phyloP scores from a whole-genome alignment of 1,284 basidiomycete species.

The Chondrostereum purpureum region DNA sequence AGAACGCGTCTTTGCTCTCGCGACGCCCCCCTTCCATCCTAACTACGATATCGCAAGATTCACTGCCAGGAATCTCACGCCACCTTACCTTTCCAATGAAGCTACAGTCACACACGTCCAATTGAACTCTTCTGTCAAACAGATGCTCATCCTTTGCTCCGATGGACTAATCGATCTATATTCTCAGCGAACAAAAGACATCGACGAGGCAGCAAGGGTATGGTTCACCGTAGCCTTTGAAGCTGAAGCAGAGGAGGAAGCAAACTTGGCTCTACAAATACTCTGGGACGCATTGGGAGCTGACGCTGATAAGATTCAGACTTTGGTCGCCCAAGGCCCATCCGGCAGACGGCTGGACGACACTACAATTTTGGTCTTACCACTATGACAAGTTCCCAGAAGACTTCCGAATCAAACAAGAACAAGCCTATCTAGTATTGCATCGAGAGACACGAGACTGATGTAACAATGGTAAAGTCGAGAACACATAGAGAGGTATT shows the following conservation, averaged over 20 bases:
- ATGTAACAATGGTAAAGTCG: no score
- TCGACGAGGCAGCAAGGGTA: no score
- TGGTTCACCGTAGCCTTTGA: no score
- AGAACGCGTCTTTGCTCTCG: slow-evolving; percentile 9
- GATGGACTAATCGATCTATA: slow-evolving; percentile 12
- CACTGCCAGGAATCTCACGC: slow-evolving; percentile 10
- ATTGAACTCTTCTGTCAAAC: background rate
- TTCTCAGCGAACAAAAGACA: no score
- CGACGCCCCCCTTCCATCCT: slow-evolving; percentile 11
- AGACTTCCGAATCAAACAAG: background rate
- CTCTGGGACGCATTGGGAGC: no score
- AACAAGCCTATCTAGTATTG: no score
- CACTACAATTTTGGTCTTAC: background rate
- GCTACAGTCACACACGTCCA: slow-evolving; percentile 11
- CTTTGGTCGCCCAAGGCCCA: no score
- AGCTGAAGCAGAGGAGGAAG: no score
- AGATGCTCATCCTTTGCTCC: slow-evolving; percentile 10
- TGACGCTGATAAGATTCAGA: no score
- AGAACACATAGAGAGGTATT: background rate
- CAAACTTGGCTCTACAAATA: no score
- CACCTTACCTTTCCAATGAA: slow-evolving; percentile 15
- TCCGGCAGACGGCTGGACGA: no score
- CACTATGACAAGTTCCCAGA: background rate
- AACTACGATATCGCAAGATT: slow-evolving; percentile 9
- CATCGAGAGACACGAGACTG: background rate